Percentiles rank a stretch among this genome's conserved stretches.
These are phyloP conservation scores for Zymoseptoria crescenta DNA, from an alignment of 2,329 filamentous ascomycete genomes.

Conservation along the genomic window DNA sequence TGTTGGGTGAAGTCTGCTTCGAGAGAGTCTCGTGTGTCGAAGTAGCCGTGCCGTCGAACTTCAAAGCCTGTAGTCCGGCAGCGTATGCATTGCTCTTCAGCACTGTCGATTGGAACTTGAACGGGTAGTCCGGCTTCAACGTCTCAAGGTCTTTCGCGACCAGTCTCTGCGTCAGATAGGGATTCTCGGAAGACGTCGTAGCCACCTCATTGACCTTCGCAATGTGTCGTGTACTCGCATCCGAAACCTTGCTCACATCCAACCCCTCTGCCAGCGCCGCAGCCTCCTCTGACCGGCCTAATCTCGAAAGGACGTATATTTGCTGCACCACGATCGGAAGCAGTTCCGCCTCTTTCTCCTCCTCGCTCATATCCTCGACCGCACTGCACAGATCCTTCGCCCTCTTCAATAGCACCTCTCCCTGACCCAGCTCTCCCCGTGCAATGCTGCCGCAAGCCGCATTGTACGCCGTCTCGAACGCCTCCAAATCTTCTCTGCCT, in stretches of 20 bases:
- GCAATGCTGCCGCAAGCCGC: constrained; percentile 66
- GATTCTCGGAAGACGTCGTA: constrained; percentile 45
- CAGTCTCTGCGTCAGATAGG: constrained; percentile 58
- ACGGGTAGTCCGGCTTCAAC: constrained; percentile 56
- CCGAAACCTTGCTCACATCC: constrained; percentile 55
- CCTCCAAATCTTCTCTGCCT: constrained; percentile 56
- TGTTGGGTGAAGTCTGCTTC: constrained; percentile 37
- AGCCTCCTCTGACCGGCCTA: constrained; percentile 61
- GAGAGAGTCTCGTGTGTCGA: constrained; percentile 47
- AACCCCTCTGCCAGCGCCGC: constrained; percentile 55
- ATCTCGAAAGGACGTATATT: constrained; percentile 59
- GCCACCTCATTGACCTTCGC: constrained; percentile 58
- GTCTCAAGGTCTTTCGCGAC: constrained; percentile 48
- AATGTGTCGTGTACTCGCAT: constrained; percentile 58
- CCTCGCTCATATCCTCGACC: constrained; percentile 63
- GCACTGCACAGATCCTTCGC: constrained; percentile 65
- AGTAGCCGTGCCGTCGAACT: constrained; percentile 56
- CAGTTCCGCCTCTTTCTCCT: constrained; percentile 67
- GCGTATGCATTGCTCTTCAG: constrained; percentile 57
- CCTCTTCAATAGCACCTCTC: constrained; percentile 59
- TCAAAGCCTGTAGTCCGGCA: constrained; percentile 58
- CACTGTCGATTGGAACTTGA: constrained; percentile 60
- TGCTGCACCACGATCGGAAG: constrained; percentile 70
- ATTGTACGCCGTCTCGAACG: constrained; percentile 78
- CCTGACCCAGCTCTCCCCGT: constrained; percentile 57